Evolutionary conservation across 495 filamentous ascomycete species (phyloP), one percentile per base, ranked within the genome.

Genomic region (Annulohypoxylon stygium): DNA sequence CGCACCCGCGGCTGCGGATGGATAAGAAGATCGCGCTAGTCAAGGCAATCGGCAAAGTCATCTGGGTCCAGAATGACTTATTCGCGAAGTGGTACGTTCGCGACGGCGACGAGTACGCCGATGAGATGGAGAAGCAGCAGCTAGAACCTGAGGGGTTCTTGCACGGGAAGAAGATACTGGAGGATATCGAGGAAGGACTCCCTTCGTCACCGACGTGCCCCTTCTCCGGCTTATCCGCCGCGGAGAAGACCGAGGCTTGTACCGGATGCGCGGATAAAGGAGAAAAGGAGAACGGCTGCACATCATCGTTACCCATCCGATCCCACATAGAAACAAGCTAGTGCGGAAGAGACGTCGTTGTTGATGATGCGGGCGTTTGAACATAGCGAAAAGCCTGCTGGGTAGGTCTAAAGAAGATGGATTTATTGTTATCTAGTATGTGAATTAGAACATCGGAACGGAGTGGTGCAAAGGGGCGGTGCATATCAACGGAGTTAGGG

Each of bases 1-100:
- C 89, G 0, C 90, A 92, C 69, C 90, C 91, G 0, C 84, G 86
- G 0, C 80, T 93, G 20, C 83, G 84, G 7, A 80, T 91, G 37
- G 84, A 84, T 20, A 87, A 87, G 68, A 93, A 93, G 80, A 87
- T 89, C 2, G 89, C 88, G 3, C 83, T 93, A 16, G 82, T 93
- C 34, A 91, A 89, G 67, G 92, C 92, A 70, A 67, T 87, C 36
- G 82, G 82, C 54, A 87, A 87, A 74, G 83, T 87, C 26, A 82
- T 87, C 50, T 92, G 91, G 90, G 92, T 93, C 74, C 91, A 93
- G 79, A 92, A 93, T 73, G 92, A 95, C 77, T 82, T 95, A 18
- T 92, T 95, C 72, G 89, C 92, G 8, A 91, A 89, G 80, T 92
- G 89, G 88, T 91, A 92, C 67, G 86, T 91, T 4, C 83, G 86